Percentiles rank a stretch among this genome's conserved stretches.
Evolutionary conservation across 768 basidiomycete genomes (phyloP).

Genomic region (Mycena pura): DNA sequence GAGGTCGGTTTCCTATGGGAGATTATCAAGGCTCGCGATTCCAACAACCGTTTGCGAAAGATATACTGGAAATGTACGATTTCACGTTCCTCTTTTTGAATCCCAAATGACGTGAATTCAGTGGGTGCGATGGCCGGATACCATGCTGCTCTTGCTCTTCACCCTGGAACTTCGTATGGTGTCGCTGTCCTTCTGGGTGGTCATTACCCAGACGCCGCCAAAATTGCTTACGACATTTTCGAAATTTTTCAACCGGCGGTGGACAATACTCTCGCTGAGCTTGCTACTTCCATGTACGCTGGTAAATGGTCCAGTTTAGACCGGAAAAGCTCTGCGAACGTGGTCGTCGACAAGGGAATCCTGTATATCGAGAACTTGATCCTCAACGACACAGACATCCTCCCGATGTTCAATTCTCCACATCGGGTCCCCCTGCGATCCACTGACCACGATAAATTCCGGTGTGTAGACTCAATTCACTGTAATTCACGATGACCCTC

Average conservation of each 20-base stretch:
- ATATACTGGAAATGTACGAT: slow-evolving; percentile 36
- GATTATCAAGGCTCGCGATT: slow-evolving; percentile 34
- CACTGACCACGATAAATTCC: slow-evolving; percentile 36
- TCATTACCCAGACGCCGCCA: slow-evolving; percentile 29
- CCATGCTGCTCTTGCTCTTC: slow-evolving; percentile 34
- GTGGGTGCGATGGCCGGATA: slow-evolving; percentile 37
- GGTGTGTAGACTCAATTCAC: slow-evolving; percentile 26
- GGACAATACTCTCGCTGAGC: slow-evolving; percentile 29
- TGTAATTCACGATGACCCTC: not conserved
- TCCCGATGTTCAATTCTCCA: slow-evolving; percentile 26
- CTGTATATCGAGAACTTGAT: slow-evolving; percentile 28
- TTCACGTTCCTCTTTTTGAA: not conserved
- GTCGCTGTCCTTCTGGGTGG: slow-evolving; percentile 36
- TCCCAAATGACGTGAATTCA: slow-evolving; percentile 22
- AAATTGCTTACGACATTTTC: slow-evolving; percentile 29
- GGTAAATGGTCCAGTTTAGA: slow-evolving; percentile 31
- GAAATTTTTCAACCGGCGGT: slow-evolving; percentile 34
- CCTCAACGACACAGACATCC: slow-evolving; percentile 30
- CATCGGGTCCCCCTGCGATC: slow-evolving; percentile 31
- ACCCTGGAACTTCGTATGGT: slow-evolving; percentile 36
- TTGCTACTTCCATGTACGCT: slow-evolving; percentile 18
- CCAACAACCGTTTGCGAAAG: slow-evolving; percentile 31
- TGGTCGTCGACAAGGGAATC: slow-evolving; percentile 34
- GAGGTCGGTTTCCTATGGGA: slow-evolving; percentile 38
- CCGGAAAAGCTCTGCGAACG: slow-evolving; percentile 8